Evolutionary conservation across 352 stramenopile species (phyloP).

Genomic region (Phytophthora pinifolia): DNA sequence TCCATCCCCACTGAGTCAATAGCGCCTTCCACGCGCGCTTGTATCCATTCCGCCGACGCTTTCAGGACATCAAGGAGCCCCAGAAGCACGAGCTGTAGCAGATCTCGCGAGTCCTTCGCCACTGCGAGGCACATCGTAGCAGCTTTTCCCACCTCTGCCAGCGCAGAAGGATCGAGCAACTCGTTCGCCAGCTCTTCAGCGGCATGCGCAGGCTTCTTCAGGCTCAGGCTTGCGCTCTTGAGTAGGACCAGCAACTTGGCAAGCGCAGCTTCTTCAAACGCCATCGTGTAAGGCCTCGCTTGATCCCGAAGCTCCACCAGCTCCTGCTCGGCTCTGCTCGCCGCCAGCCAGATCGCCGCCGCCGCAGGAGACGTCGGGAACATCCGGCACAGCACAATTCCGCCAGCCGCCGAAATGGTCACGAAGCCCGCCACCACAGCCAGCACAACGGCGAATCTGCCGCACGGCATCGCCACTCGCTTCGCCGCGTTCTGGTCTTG

Average conservation of each 20-base stretch:
- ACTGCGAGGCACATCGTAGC: conserved; percentile 1
- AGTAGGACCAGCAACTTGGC: conserved; percentile 10
- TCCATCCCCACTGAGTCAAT: conserved; percentile 8
- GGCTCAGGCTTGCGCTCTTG: conserved; percentile 2
- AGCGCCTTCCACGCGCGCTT: conserved; percentile 3
- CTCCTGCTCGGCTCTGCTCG: conserved; percentile 4
- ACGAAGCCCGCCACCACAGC: conserved; percentile 12
- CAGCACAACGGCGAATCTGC: conserved; percentile 14
- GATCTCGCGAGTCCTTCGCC: neutral
- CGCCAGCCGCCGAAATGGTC: conserved; percentile 14
- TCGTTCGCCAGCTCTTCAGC: conserved; percentile 1
- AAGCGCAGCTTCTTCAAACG: neutral
- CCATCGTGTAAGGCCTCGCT: neutral
- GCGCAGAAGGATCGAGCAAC: neutral
- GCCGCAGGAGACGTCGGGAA: conserved; percentile 28
- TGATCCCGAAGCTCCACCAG: neutral
- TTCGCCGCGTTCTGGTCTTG: conserved; percentile 1
- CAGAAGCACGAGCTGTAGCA: conserved; percentile 5
- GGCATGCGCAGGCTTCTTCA: conserved; percentile 14
- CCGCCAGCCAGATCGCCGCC: conserved; percentile 7
- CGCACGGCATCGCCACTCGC: conserved; percentile 13
- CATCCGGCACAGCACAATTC: conserved; percentile 22
- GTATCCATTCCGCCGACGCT: conserved; percentile 12
- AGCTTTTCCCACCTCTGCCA: neutral
- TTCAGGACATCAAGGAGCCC: conserved; percentile 6